Evolutionary conservation across 2,329 filamentous ascomycete species (phyloP).

Genomic region (Cytospora leucostoma): DNA sequence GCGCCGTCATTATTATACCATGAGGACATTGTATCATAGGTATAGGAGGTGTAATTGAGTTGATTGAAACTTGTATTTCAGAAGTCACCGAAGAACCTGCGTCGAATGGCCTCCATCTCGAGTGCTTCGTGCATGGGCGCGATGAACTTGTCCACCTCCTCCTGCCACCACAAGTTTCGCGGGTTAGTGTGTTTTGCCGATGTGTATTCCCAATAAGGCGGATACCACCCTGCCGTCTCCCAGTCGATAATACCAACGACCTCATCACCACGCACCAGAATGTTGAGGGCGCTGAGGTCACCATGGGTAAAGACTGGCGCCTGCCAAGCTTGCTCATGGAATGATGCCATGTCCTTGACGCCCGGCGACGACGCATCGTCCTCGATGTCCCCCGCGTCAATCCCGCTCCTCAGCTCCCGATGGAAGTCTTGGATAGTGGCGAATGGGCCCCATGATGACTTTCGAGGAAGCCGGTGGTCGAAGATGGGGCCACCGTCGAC

Average conservation of each 20-base stretch:
- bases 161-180: constrained; percentile 12
- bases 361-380: constrained; percentile 18
- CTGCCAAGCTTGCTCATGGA: constrained; percentile 29
- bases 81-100: constrained; percentile 13
- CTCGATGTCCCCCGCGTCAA: constrained; percentile 6
- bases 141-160: constrained; percentile 17
- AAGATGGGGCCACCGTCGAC: constrained; percentile 16
- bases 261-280: constrained; percentile 43
- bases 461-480: constrained; percentile 7
- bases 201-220: constrained; percentile 44
- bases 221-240: constrained; percentile 51
- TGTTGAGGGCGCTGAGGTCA: constrained; percentile 50
- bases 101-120: constrained; percentile 6
- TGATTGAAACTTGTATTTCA: not conserved
- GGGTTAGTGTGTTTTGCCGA: constrained; percentile 18
- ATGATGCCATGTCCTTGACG: constrained; percentile 7
- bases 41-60: not conserved
- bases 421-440: constrained; percentile 16
- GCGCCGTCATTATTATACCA: not conserved
- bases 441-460: constrained; percentile 13
- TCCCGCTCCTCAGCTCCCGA: constrained; percentile 5
- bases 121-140: not conserved
- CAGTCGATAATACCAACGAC: constrained; percentile 47
- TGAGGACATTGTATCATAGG: not conserved
- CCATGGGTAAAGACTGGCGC: constrained; percentile 51